These are phyloP conservation scores for Apophysomyces variabilis DNA, from an alignment of 371 early-diverging fungal genomes.

Conservation along the genomic window DNA sequence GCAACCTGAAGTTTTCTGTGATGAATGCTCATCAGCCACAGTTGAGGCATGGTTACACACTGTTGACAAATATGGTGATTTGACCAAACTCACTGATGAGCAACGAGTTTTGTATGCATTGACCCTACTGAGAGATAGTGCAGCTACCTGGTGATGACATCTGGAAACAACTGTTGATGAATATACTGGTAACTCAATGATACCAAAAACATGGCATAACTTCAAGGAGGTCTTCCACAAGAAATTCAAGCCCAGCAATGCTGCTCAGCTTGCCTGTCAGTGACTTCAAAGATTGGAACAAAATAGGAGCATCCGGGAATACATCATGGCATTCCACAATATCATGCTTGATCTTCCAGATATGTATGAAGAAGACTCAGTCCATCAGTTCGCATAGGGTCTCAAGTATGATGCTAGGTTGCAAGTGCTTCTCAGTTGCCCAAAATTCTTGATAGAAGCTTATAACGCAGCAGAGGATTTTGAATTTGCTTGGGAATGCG, in stretches of 20 bases:
- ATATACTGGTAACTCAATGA: neutral
- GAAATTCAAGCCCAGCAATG: conserved; percentile 15
- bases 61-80: conserved; percentile 13
- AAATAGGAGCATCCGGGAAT: neutral
- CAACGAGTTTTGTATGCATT: conserved; percentile 7
- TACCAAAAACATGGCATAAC: neutral
- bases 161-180: conserved; percentile 2
- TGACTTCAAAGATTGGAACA: neutral
- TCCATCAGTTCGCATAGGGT: conserved; percentile 17
- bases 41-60: conserved; percentile 16
- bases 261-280: conserved; percentile 6
- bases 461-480: conserved; percentile 7
- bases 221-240: conserved; percentile 7
- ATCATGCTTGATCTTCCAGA: conserved; percentile 21
- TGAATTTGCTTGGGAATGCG: neutral
- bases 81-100: conserved; percentile 10
- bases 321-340: conserved; percentile 14
- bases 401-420: conserved; percentile 13
- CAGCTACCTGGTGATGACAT: conserved; percentile 14
- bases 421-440: conserved; percentile 14
- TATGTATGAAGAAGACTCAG: conserved; percentile 19
- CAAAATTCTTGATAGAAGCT: conserved; percentile 7
- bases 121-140: conserved; percentile 5
- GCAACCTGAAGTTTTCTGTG: conserved; percentile 9
- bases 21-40: conserved; percentile 11